These are phyloP conservation scores for Talaromyces sp. DNA, from an alignment of 2,329 filamentous ascomycete species.

Conservation along the genomic window DNA sequence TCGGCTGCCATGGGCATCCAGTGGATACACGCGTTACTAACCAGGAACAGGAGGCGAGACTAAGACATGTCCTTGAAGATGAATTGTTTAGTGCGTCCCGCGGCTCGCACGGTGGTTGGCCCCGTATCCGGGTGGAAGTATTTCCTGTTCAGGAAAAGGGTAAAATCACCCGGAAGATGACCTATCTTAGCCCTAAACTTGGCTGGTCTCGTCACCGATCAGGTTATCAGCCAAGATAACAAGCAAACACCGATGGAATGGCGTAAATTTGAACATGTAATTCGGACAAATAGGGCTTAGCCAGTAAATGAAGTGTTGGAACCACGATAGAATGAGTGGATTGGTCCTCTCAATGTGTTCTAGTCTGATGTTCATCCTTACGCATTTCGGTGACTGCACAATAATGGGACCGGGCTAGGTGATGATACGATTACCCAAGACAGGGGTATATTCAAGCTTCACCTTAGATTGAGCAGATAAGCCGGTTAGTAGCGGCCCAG, in stretches of 20 bases:
- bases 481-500: not conserved
- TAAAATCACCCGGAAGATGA: not conserved
- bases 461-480: not conserved
- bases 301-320: not conserved
- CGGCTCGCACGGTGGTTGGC: not conserved
- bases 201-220: not conserved
- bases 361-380: not conserved
- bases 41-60: not conserved
- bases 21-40: not conserved
- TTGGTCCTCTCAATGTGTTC: not conserved
- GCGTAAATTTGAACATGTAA: not conserved
- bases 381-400: not conserved
- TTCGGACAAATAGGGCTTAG: not conserved
- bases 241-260: not conserved
- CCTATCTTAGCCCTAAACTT: conserved; percentile 8
- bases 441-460: not conserved
- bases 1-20: not conserved
- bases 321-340: not conserved
- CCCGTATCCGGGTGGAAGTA: not conserved
- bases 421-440: not conserved
- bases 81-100: conserved; percentile 1
- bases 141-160: not conserved
- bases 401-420: not conserved
- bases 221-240: not conserved
- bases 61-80: not conserved